Percentiles rank a stretch among this genome's conserved stretches.
These are phyloP conservation scores for Acacia melanoxylon DNA, from an alignment of 306 rosid genomes.

Conservation along the genomic window DNA sequence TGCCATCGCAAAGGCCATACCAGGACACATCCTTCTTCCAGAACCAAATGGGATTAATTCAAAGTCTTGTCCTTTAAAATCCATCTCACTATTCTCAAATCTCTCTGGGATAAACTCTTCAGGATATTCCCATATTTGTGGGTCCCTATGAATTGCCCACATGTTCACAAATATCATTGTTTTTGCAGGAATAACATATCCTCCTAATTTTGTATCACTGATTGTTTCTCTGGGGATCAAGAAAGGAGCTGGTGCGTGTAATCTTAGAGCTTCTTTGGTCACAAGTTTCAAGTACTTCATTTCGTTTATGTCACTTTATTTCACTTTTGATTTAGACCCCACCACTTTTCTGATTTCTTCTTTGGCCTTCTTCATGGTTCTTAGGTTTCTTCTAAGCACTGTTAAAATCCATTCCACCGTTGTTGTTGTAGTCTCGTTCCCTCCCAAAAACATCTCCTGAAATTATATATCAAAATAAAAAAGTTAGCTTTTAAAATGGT, in stretches of 20 bases:
- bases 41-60: conserved; percentile 24
- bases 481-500: not conserved
- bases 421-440: not conserved
- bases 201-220: not conserved
- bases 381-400: not conserved
- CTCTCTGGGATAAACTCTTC: conserved; percentile 10
- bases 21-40: conserved; percentile 23
- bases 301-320: too few species aligned
- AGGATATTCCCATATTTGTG: not conserved
- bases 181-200: conserved; percentile 12
- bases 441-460: conserved; percentile 13
- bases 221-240: conserved; percentile 34
- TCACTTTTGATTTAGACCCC: too few species aligned
- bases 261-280: conserved; percentile 39
- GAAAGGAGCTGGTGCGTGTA: conserved; percentile 43
- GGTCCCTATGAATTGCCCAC: conserved; percentile 16
- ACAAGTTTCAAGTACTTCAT: not conserved
- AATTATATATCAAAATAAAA: not conserved
- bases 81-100: conserved; percentile 9
- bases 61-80: conserved; percentile 37
- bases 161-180: not conserved
- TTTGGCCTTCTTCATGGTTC: conserved; percentile 30
- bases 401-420: not conserved
- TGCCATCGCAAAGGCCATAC: conserved; percentile 5
- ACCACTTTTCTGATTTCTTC: conserved; percentile 26